Evolutionary conservation across 345 rosid genomes (phyloP), one percentile per base, ranked within the genome.

Genomic region (Anacardium occidentale): DNA sequence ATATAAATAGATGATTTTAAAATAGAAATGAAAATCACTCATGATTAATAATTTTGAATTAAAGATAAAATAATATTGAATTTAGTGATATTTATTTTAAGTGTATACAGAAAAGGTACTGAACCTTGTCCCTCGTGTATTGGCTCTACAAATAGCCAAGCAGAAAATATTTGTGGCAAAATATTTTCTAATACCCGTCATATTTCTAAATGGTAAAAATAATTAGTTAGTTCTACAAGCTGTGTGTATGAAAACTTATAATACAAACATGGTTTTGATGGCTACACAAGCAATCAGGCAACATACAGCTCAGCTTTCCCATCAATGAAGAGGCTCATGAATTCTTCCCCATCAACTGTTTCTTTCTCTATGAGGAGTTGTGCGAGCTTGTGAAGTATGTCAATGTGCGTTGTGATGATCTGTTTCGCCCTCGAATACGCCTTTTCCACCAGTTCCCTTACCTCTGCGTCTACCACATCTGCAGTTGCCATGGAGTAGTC

Each of bases 401-500:
- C 91, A 37, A 87, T 75, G 59, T 93, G 97, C 62, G 91, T 91
- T 34, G 86, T 84, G 62, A 91, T 72, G 75, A 93, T 89, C 81
- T 88, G 67, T 60, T 61, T 91, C 2, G 98, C 98, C 72, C 97
- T 85, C 29, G 76, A 1, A 52, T 93, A 93, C 1, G 97, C 98
- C 29, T 54, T 87, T 80, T 91, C 97, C 25, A 91, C 98, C 4
- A 93, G 84, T 67, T 85, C 94, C 74, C 98, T 86, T n/a, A 93
- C 98, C 72, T 94, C 98, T 0, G 92, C 82, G 71, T 94, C 98
- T 64, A 94, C 98, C 58, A 94, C 79, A 75, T 94, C 98, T 0
- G 98, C 96, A 4, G 98, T 94, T 22, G 96, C 98, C 98, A 94
- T 94, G 10, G 98, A 94, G 83, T 94, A 94, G 73, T 94, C 98